Conservation (phyloP, 1,284 basidiomycete species). For the Phenoliferia sp. region DNA sequence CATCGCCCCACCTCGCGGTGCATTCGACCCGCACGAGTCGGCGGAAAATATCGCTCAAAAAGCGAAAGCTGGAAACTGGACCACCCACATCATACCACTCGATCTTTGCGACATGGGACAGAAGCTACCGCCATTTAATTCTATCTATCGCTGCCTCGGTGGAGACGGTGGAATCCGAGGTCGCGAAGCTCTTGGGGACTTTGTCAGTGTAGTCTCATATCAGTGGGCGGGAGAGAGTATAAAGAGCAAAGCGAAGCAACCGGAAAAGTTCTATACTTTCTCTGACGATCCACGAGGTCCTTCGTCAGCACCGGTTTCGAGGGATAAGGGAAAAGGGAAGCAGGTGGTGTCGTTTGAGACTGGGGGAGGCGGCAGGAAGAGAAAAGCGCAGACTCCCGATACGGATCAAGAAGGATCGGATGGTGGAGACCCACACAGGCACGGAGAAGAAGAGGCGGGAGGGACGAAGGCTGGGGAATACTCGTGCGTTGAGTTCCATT, state of each 20-base stretch:
- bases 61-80: constrained; percentile 2
- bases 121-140: constrained; percentile 1
- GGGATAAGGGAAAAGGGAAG: neutral
- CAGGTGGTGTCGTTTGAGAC: too few species aligned
- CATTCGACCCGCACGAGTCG: neutral
- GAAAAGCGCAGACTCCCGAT: constrained; percentile 1
- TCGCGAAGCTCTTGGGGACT: constrained; percentile 15
- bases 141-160: constrained; percentile 17
- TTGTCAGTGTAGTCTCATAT: constrained; percentile 18
- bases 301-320: neutral
- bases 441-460: neutral
- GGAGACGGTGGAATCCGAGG: neutral
- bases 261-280: constrained; percentile 10
- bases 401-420: neutral
- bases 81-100: constrained; percentile 26
- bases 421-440: too few species aligned
- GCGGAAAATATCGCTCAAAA: neutral
- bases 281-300: constrained; percentile 4
- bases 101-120: neutral
- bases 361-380: constrained; percentile 1
- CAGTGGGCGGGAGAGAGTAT: constrained; percentile 8
- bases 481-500: constrained; percentile 7
- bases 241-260: neutral
- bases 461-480: neutral
- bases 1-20: constrained; percentile 2